A percentile compares a stretch with the other conserved stretches of the same genome.
phyloP scores from a whole-genome alignment of 1,139 yeast genomes.

The Casaregolazyma suthepensis region DNA sequence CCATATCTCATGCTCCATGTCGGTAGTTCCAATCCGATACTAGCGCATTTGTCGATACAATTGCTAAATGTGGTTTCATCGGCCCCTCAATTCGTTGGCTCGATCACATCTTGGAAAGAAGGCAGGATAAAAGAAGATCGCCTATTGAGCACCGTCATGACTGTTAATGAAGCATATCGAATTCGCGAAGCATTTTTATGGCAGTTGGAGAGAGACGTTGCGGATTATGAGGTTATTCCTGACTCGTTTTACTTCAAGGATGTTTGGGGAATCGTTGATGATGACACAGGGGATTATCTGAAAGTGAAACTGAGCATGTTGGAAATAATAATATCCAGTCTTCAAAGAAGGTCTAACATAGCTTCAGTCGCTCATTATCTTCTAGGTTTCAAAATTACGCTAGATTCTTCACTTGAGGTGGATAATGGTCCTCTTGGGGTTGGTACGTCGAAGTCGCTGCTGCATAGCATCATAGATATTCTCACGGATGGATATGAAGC shows the following conservation, averaged over 20 bases:
- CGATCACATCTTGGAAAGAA: conserved; percentile 31
- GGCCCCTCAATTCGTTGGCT: conserved; percentile 44
- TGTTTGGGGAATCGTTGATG: background rate
- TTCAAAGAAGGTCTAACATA: conserved; percentile 38
- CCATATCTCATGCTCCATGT: conserved; percentile 68
- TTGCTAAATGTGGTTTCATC: conserved; percentile 48
- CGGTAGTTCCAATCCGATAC: conserved; percentile 45
- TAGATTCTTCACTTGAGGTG: conserved; percentile 37
- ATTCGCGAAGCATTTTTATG: conserved; percentile 68
- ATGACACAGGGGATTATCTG: background rate
- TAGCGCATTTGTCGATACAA: conserved; percentile 50
- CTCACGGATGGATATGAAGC: conserved; percentile 25
- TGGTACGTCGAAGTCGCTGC: conserved; percentile 47
- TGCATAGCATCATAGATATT: conserved; percentile 47
- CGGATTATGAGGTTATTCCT: conserved; percentile 19
- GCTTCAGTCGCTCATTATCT: conserved; percentile 66
- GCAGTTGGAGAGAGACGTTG: conserved; percentile 52
- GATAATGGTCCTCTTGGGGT: conserved; percentile 45
- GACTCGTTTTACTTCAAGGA: conserved; percentile 1
- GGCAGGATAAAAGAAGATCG: conserved; percentile 51
- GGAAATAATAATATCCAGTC: conserved; percentile 49
- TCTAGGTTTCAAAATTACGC: conserved; percentile 57
- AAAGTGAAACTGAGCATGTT: conserved; percentile 45
- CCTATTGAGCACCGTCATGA: conserved; percentile 64
- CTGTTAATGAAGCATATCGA: conserved; percentile 61